A percentile compares a stretch with the other conserved stretches of the same genome.
Evolutionary conservation across 2,329 filamentous ascomycete genomes (phyloP).

Genomic region (Verticillium dahliae): DNA sequence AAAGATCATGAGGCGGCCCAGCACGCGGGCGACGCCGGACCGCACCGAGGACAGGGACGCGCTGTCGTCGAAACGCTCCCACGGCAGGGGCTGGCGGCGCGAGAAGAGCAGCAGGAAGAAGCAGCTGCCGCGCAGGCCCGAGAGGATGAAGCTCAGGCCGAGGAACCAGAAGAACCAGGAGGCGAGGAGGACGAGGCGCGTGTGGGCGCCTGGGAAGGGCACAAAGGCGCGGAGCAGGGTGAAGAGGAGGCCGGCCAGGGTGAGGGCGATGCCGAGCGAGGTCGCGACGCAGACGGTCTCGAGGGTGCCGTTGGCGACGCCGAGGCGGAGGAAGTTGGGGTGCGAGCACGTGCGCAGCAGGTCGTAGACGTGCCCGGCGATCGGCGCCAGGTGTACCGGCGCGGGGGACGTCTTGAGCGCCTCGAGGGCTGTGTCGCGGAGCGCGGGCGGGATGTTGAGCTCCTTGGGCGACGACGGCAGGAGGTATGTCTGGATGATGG

Average conservation of each 20-base stretch:
- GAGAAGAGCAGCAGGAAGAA: slow-evolving; percentile 41
- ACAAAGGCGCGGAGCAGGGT: slow-evolving; percentile 31
- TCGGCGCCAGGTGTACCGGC: slow-evolving; percentile 29
- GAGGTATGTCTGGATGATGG: slow-evolving; percentile 33
- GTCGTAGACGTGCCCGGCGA: slow-evolving; percentile 39
- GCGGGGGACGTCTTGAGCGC: slow-evolving; percentile 25
- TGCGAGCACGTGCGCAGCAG: slow-evolving; percentile 41
- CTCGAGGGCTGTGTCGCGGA: slow-evolving; percentile 30
- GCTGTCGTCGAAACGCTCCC: slow-evolving; percentile 39
- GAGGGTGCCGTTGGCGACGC: slow-evolving; percentile 44
- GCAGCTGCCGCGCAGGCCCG: slow-evolving; percentile 37
- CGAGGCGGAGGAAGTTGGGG: slow-evolving; percentile 45
- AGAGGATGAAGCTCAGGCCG: slow-evolving; percentile 33
- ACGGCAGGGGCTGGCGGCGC: slow-evolving; percentile 36
- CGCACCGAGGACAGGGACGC: slow-evolving; percentile 15
- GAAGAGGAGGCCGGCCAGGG: slow-evolving; percentile 29
- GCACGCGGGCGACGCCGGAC: slow-evolving; percentile 18
- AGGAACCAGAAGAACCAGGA: slow-evolving; percentile 40
- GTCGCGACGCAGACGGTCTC: slow-evolving; percentile 42
- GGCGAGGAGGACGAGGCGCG: slow-evolving; percentile 32
- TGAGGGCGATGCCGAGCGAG: slow-evolving; percentile 32
- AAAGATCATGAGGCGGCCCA: slow-evolving; percentile 38
- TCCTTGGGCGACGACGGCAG: slow-evolving; percentile 34
- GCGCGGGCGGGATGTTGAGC: slow-evolving; percentile 36
- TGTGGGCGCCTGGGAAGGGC: slow-evolving; percentile 28